A percentile compares a stretch with the other conserved stretches of the same genome.
Conservation (phyloP, 1,284 basidiomycete genomes). For the Sutorius eximius region DNA sequence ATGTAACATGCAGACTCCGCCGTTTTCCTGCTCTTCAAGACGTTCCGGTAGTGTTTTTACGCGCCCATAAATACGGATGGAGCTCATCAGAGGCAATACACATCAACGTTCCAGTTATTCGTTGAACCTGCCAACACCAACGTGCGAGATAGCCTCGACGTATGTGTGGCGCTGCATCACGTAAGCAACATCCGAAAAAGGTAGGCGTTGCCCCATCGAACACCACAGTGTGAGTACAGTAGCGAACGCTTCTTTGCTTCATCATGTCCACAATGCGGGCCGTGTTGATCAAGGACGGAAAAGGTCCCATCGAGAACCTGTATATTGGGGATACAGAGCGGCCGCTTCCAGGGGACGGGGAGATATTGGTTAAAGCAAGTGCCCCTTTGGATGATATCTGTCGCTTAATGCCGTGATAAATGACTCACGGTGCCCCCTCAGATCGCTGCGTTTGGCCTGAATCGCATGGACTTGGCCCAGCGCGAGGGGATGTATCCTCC, state of each 20-base stretch:
- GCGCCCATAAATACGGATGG: not conserved
- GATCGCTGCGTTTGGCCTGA: conserved; percentile 83
- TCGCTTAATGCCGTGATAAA: not conserved
- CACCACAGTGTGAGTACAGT: not conserved
- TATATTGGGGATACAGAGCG: conserved; percentile 75
- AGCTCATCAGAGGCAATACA: not conserved
- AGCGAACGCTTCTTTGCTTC: not conserved
- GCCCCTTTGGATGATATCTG: not conserved
- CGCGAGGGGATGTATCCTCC: conserved; percentile 76
- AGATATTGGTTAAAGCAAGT: conserved; percentile 77
- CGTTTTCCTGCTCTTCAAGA: not conserved
- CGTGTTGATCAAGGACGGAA: conserved; percentile 77
- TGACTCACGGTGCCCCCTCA: conserved; percentile 27
- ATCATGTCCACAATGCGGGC: conserved; percentile 66
- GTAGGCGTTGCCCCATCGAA: not conserved
- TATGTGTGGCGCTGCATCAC: too few relatives aligned
- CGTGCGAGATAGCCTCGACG: too few relatives aligned
- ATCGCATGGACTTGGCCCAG: conserved; percentile 86
- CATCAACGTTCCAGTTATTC: not conserved
- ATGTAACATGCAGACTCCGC: not conserved
- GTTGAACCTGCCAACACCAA: not conserved
- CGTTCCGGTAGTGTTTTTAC: not conserved
- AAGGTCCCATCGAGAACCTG: conserved; percentile 76
- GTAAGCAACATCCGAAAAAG: not conserved
- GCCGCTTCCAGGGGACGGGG: conserved; percentile 53